Conservation (phyloP, 345 rosid species). For the Schrenkiella parvula region DNA sequence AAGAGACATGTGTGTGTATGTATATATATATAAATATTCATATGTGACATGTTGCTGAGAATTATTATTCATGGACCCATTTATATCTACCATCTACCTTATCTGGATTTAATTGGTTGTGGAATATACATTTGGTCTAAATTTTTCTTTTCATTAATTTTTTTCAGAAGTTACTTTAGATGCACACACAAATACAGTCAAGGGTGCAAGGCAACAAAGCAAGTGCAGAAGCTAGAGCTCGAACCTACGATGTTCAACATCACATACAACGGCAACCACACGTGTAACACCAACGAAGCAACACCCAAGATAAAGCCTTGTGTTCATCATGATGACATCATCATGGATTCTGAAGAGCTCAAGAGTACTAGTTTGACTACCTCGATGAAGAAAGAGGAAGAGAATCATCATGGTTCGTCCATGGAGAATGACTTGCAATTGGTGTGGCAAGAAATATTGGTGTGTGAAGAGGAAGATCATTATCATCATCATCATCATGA, state of each 20-base stretch:
- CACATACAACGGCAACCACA: slow-evolving; percentile 61
- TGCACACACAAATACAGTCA: slow-evolving; percentile 70
- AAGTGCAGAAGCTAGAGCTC: slow-evolving; percentile 63
- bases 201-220: slow-evolving; percentile 75
- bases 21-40: not conserved
- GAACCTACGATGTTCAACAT: slow-evolving; percentile 43
- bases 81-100: slow-evolving; percentile 12
- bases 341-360: slow-evolving; percentile 21
- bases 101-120: not conserved
- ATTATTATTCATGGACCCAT: slow-evolving; percentile 8
- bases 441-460: slow-evolving; percentile 22
- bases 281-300: slow-evolving; percentile 43
- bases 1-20: not conserved
- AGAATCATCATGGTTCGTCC: slow-evolving; percentile 19
- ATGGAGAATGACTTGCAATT: slow-evolving; percentile 15
- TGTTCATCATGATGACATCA: slow-evolving; percentile 27
- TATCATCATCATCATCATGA: slow-evolving; percentile 25
- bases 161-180: slow-evolving; percentile 75
- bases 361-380: slow-evolving; percentile 20
- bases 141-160: not conserved
- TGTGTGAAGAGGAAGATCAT: slow-evolving; percentile 16
- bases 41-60: slow-evolving; percentile 12
- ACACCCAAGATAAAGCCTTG: slow-evolving; percentile 1
- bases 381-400: slow-evolving; percentile 24
- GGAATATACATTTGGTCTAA: slow-evolving; percentile 5